Evolutionary conservation across 2,329 filamentous ascomycete species (phyloP), one percentile per base, ranked within the genome.

Genomic region (Tolypocladium nubicola): DNA sequence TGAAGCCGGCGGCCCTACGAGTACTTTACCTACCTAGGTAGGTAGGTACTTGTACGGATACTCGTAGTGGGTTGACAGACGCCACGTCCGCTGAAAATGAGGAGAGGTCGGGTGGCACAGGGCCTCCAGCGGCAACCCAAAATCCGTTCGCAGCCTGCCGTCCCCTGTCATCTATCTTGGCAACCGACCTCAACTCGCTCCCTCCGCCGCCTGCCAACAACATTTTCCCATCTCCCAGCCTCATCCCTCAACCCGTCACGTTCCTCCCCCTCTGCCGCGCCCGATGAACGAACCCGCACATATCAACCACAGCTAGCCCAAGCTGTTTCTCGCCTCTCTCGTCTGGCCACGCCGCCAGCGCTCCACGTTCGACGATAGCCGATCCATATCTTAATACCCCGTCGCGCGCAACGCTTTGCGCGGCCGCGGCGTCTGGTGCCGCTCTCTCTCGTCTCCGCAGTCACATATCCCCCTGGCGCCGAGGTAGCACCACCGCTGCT

Each of bases 231-330:
- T 35, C 47, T n/a, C 30, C 47, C 16, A 21, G 47, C 30, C 16
- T 30, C 47, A 3, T 35, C 30, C 47, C 47, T 35, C 47, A 50
- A 45, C 40, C 23, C 52, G 35, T 54, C 40, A 43, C 52, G 50
- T 49, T n/a, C 58, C 39, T 30, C 21, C 6, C 13, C 35, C 13
- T 38, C 35, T 39, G 19, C 40, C 49, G 33, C 56, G 53, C 37
- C 56, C 52, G 49, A 60, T 60, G 58, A 61, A 35, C 56, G 54
- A 53, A 8, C 56, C 41, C 23, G 54, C 52, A 35, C 37, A 45
- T 49, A 33, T 55, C 56, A 54, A 58, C 58, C 56, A 50, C 33
- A 60, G 58, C 58, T 60, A 57, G 55, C 16, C 23, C 33, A 13
- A 43, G 53, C 53, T 45, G 23, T 9, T n/a, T 19, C 7, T 21